These are phyloP conservation scores for Cercospora brassicicola DNA, from an alignment of 2,329 filamentous ascomycete genomes.

Conservation along the genomic window DNA sequence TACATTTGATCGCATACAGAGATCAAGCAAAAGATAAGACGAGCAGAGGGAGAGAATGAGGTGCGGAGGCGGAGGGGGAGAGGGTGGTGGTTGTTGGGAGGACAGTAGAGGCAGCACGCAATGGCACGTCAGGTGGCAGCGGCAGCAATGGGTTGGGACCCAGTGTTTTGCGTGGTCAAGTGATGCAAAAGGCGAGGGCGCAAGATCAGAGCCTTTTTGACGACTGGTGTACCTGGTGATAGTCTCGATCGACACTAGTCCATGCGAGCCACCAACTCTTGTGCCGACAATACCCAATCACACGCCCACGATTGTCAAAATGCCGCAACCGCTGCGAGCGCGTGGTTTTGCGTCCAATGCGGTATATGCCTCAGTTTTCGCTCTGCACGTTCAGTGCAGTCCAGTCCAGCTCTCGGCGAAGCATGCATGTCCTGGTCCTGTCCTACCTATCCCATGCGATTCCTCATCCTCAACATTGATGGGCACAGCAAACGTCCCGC, in stretches of 20 bases:
- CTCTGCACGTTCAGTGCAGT: not conserved
- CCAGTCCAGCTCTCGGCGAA: not conserved
- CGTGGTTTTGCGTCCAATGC: not conserved
- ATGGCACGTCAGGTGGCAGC: not conserved
- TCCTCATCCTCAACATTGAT: not conserved
- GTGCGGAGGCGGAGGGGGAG: not conserved
- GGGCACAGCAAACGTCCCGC: not conserved
- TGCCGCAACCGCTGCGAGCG: not conserved
- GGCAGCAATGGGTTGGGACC: not conserved
- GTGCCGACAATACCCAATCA: constrained; percentile 4
- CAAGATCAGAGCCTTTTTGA: not conserved
- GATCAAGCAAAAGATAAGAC: not conserved
- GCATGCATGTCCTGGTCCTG: not conserved
- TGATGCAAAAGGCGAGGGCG: not conserved
- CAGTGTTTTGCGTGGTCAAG: not conserved
- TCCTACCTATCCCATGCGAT: not conserved
- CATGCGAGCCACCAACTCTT: not conserved
- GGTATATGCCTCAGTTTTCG: not conserved
- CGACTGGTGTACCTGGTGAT: not conserved
- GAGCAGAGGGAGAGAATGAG: not conserved
- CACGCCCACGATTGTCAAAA: not conserved
- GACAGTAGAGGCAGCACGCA: not conserved
- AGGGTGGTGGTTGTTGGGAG: not conserved
- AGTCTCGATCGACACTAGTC: not conserved
- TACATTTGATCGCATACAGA: constrained; percentile 5